phyloP scores from a whole-genome alignment of 2,329 filamentous ascomycete genomes.

The Penicillium sp. region DNA sequence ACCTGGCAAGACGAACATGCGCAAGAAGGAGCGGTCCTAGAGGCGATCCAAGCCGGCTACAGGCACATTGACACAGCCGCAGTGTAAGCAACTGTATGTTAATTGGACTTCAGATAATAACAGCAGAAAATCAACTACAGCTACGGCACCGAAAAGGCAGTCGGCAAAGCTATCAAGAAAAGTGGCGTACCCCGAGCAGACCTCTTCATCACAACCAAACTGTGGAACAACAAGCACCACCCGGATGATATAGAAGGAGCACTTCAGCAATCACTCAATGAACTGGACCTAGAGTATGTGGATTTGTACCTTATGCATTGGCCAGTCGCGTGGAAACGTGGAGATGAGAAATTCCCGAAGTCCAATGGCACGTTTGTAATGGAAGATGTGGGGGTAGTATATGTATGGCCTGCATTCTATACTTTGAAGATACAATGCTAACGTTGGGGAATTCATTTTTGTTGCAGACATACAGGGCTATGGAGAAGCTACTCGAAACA shows the following conservation, averaged over 20 bases:
- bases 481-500: conserved; percentile 44
- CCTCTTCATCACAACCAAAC: conserved; percentile 66
- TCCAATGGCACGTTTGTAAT: conserved; percentile 43
- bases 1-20: conserved; percentile 56
- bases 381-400: conserved; percentile 50
- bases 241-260: conserved; percentile 63
- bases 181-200: conserved; percentile 64
- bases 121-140: conserved; percentile 18
- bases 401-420: conserved; percentile 32
- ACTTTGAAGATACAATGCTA: not conserved
- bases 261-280: conserved; percentile 60
- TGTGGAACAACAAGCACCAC: conserved; percentile 66
- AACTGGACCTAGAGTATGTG: conserved; percentile 65
- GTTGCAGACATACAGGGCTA: conserved; percentile 50
- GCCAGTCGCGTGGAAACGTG: conserved; percentile 55
- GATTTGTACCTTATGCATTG: conserved; percentile 72
- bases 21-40: conserved; percentile 50
- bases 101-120: not conserved
- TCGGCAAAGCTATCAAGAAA: conserved; percentile 64
- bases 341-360: conserved; percentile 50
- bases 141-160: conserved; percentile 66
- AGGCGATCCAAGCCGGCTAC: conserved; percentile 54
- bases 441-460: not conserved
- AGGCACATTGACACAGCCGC: conserved; percentile 56
- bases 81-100: conserved; percentile 32